Conservation (phyloP, 768 basidiomycete species). For the Amanita subjunquillea region DNA sequence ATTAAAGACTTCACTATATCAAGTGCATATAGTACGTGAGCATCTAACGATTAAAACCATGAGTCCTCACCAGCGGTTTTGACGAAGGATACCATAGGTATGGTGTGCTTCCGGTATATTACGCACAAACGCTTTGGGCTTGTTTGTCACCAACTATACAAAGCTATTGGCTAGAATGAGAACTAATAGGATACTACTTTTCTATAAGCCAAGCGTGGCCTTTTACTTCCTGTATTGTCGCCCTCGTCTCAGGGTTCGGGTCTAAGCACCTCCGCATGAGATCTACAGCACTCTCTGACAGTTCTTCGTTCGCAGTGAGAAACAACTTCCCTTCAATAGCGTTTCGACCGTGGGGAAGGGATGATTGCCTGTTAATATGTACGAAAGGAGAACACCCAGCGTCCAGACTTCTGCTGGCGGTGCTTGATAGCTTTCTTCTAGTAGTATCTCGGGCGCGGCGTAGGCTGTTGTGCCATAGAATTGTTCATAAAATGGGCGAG, state of each 20-base stretch:
- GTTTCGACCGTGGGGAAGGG: conserved; percentile 84
- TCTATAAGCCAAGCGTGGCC: conserved; percentile 69
- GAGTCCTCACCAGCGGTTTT: not conserved
- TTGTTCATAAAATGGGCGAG: conserved; percentile 58
- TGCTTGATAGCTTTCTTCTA: conserved; percentile 81
- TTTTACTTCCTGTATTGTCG: conserved; percentile 73
- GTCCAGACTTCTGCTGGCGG: conserved; percentile 96
- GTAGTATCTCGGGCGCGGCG: conserved; percentile 89
- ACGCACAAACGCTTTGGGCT: not conserved
- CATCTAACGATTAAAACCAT: not conserved
- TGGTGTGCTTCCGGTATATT: not conserved
- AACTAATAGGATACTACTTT: not conserved
- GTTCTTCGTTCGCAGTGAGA: conserved; percentile 29
- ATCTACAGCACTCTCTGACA: conserved; percentile 39
- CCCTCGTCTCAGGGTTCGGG: conserved; percentile 70
- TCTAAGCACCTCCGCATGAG: conserved; percentile 75
- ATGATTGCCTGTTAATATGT: conserved; percentile 84
- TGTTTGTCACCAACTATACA: not conserved
- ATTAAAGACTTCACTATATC: not conserved
- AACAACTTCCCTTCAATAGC: conserved; percentile 58
- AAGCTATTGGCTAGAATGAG: not conserved
- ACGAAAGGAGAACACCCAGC: conserved; percentile 89
- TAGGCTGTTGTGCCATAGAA: conserved; percentile 96
- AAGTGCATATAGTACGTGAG: not conserved
- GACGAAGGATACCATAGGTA: not conserved